Evolutionary conservation across 805 yeast species (phyloP), one percentile per base, ranked within the genome.

Genomic region (Saccharomycopsis sp.): DNA sequence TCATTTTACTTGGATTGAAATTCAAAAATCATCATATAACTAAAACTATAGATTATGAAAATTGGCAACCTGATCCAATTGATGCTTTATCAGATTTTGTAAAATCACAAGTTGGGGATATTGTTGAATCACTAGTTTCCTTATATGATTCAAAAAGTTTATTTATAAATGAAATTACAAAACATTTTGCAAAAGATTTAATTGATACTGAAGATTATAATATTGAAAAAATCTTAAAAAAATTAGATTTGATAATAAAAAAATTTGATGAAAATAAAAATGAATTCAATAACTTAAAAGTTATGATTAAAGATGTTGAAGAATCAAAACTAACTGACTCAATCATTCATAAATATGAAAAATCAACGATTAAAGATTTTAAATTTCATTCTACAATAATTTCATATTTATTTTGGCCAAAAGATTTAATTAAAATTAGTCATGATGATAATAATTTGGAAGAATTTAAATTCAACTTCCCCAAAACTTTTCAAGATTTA

Each of bases 31-130:
- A 26, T 26, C 29, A 26, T 10, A 13, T 13, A 26, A 10, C 29
- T 13, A 26, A 21, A 3, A 34, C 21, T n/a, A n/a, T n/a, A n/a
- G n/a, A n/a, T n/a, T n/a, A n/a, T n/a, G n/a, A n/a, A n/a, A n/a
- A n/a, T n/a, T 85, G 95, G 95, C 56, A 57, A 6, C 95, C 95
- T 0, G 94, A 84, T 50, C 95, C 95, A 0, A 69, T 83, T 13
- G 95, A 86, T 60, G 94, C 95, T 0, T 69, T 87, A n/a, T 60
- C 88, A 0, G 94, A 85, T 56, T 86, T 82, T 60, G 69, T 72
- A 34, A 72, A 73, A 45, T 69, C 67, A 9, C 66, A 69, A 34
- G 75, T 70, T 18, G 70, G 73, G 31, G 94, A 84, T 52, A 70
- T 78, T 4, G 75, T 86, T 18, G 86, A 77, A 47, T 72, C 85